Evolutionary conservation across 345 rosid genomes (phyloP), one percentile per base, ranked within the genome.

Genomic region (Firmiana major): DNA sequence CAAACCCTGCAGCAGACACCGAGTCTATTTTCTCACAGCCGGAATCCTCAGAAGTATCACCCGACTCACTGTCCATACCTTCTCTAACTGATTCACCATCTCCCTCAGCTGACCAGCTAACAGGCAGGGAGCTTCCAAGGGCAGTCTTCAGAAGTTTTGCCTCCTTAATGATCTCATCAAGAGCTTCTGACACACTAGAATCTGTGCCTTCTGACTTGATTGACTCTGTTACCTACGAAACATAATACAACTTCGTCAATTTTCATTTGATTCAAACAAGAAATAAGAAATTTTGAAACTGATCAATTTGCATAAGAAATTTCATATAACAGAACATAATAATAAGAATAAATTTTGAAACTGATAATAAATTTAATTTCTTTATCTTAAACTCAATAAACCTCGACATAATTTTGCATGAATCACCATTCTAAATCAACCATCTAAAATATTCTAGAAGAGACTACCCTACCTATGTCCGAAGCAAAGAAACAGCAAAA

Each of bases 141-240:
- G 99, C 98, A 68, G 93, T 94, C 90, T 89, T 97, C 82, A 97
- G 81, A 76, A 89, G 93, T 77, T 83, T 85, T 75, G 97, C 98
- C 80, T 94, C 98, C 0, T 83, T 77, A 76, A 91, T 81, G 55
- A 91, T 91, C 65, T 88, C 86, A 45, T 85, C 82, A 71, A 93
- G 84, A 59, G 86, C 81, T 78, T 88, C 86, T 57, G 78, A 82
- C 48, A 79, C 38, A 63, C 84, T 81, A 40, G 68, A 40, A 24
- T 51, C 75, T 19, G 79, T 76, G 74, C 63, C 85, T 73, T 86
- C 92, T 24, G 77, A 74, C 28, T 79, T 22, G 77, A 76, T 66
- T 0, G 83, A 85, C 58, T 88, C 97, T 79, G 83, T 88, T 65
- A 85, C 94, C 99, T 97, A 79, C 73, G 62, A 87, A 66, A 49